Evolutionary conservation across 768 basidiomycete species (phyloP), one percentile per base, ranked within the genome.

Genomic region (Pholiota microspora): DNA sequence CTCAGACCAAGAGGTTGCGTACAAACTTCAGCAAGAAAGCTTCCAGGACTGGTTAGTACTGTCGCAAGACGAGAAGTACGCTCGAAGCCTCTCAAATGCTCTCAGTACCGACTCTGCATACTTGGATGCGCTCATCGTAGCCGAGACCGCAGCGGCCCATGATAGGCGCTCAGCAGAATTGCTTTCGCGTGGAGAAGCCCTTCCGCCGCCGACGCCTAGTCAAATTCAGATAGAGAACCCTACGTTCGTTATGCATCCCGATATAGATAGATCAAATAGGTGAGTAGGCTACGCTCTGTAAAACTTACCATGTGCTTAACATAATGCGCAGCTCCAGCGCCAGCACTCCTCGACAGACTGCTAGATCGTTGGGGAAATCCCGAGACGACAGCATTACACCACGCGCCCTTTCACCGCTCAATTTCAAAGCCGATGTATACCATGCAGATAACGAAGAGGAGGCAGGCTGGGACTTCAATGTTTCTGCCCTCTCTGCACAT

Each of bases 1-100:
- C 5, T 65, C 71, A 0, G 81, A 85, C 59, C 73, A 76, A 34
- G 77, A 80, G 34, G 50, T 73, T 7, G 83, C 83, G 0, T 64
- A 79, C 7, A 67, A 69, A 32, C 36, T 77, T 0, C 79, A 79
- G 50, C 66, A 67, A 2, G 69, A 76, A 25, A 69, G 72, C 13
- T 49, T 78, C 4, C 54, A 65, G 6, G 56, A 60, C 7, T 54
- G 70, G 36, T 53, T 76, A 3, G 60, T 58, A n/a, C n/a, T n/a
- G n/a, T n/a, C n/a, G 16, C 15, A 38, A 7, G 36, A 38, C 36
- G n/a, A 38, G 13, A 3, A 38, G 18, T 2, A 38, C 36, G 16
- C 36, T 3, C 8, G n/a, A 4, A 16, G n/a, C 36, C 18, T 13
- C n/a, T 15, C 36, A 7, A 8, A 15, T n/a, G 36, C 36, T 8